Evolutionary conservation across 2,329 filamentous ascomycete species (phyloP), one percentile per base, ranked within the genome.

Genomic region (Cordyceps fumosorosea): DNA sequence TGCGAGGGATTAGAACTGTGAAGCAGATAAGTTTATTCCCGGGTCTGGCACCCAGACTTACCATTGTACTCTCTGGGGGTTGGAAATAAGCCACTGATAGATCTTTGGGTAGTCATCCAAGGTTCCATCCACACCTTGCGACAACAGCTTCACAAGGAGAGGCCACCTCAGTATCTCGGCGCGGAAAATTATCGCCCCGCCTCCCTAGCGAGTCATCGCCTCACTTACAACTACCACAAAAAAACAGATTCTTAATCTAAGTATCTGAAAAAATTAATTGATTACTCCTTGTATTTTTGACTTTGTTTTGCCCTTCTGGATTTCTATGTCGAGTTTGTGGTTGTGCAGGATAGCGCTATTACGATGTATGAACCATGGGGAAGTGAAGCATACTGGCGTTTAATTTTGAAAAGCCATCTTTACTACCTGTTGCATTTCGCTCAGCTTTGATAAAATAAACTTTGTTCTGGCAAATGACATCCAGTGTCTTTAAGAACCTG

Each of bases 1-100:
- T 91, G 65, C 50, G 18, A 52, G 20, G 16, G 1, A 40, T 53
- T 60, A 60, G 58, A 47, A 26, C 40, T 29, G 24, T 24, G 18
- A 22, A 3, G 22, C 2, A 2, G 5, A 12, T 7, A 8, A 7
- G 4, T 0, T 47, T 5, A 10, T 5, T 20, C 5, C n/a, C n/a
- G 12, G 3, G 4, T 1, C 11, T 4, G 32, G 11, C 22, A 5
- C 5, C 16, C 32, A 8, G 12, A 42, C 56, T 37, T 7, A 60
- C 57, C 57, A 60, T 60, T 34, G 34, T 37, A 26, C n/a, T 32
- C 16, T 34, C 42, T 16, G 29, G 47, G 5, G 16, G 14, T 22
- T 34, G 18, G 24, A 45, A 40, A 48, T 10, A 24, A 22, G n/a
- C 6, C 3, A 34, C n/a, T 56, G 54, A 3, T 47, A 22, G 54